A percentile compares a stretch with the other conserved stretches of the same genome.
Evolutionary conservation across 1,284 basidiomycete species (phyloP).

Genomic region (Ustilago vetiveriae): DNA sequence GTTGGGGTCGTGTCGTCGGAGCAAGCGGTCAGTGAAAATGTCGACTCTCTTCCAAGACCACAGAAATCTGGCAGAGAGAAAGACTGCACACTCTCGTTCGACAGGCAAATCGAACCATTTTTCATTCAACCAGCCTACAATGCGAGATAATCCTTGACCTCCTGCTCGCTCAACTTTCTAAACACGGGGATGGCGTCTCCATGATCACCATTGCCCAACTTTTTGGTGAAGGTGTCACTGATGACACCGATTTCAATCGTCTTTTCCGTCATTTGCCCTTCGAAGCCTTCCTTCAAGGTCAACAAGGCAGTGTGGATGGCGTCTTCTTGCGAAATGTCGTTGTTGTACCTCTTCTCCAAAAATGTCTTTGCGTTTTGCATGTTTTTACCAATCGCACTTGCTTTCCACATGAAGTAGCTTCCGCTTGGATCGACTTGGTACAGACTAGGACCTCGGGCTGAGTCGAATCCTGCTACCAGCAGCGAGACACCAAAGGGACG

Average conservation of each 20-base stretch:
- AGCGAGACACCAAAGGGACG: conserved; percentile 97
- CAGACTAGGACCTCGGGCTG: conserved; percentile 86
- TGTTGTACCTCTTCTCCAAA: conserved; percentile 96
- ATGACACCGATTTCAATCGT: conserved; percentile 98
- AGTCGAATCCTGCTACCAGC: conserved; percentile 95
- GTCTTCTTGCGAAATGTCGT: conserved; percentile 98
- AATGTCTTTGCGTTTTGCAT: conserved; percentile 99
- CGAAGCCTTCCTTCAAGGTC: conserved; percentile 98
- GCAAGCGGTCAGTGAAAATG: neutral
- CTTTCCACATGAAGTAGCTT: conserved; percentile 95
- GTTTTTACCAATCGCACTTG: conserved; percentile 98
- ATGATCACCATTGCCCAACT: conserved; percentile 41
- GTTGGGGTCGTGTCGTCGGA: conserved; percentile 26
- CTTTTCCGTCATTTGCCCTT: conserved; percentile 99
- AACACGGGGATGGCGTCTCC: conserved; percentile 54
- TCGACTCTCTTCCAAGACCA: neutral
- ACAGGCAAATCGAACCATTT: too few relatives aligned
- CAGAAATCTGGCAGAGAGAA: too few relatives aligned
- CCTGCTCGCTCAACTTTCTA: conserved; percentile 56
- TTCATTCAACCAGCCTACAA: conserved; percentile 18
- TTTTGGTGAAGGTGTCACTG: conserved; percentile 65
- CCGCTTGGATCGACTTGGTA: conserved; percentile 99
- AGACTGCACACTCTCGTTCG: too few relatives aligned
- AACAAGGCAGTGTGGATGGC: conserved; percentile 99
- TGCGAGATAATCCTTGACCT: conserved; percentile 60